A percentile compares a stretch with the other conserved stretches of the same genome.
Evolutionary conservation across 768 basidiomycete species (phyloP).

Genomic region (Tephrocybe sp.): DNA sequence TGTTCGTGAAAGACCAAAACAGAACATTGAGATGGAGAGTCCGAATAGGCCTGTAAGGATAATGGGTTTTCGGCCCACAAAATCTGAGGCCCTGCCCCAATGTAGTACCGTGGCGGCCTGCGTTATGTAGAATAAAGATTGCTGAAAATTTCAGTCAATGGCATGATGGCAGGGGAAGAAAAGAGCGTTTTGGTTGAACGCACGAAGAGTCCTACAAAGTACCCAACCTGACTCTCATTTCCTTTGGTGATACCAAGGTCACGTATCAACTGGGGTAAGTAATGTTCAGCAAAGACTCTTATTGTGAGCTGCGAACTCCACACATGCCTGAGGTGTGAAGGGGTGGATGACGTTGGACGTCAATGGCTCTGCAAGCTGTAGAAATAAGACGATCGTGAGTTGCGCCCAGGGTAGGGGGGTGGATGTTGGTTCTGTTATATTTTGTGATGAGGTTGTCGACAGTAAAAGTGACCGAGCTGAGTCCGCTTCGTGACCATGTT

Average conservation of each 20-base stretch:
- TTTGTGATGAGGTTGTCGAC: too few species aligned
- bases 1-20: conserved; percentile 70
- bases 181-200: conserved; percentile 13
- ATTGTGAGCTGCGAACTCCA: background rate
- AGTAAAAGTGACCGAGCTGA: too few species aligned
- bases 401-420: conserved; percentile 71
- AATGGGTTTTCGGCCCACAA: conserved; percentile 74
- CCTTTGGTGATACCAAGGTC: conserved; percentile 72
- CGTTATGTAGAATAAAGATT: conserved; percentile 75
- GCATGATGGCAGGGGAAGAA: background rate
- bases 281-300: background rate
- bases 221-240: conserved; percentile 64
- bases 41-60: conserved; percentile 67
- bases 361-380: conserved; percentile 76
- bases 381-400: conserved; percentile 62
- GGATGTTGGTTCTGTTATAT: too few species aligned
- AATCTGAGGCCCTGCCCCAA: conserved; percentile 73
- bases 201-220: conserved; percentile 79
- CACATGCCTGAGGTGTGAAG: conserved; percentile 62
- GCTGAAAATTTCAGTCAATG: conserved; percentile 36
- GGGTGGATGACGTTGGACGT: conserved; percentile 75
- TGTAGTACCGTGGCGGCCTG: conserved; percentile 74
- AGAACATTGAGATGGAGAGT: conserved; percentile 66
- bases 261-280: conserved; percentile 53
- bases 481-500: too few species aligned